Conservation (phyloP, 192 early-diverging fungal genomes). For the Coemansia sp. region DNA sequence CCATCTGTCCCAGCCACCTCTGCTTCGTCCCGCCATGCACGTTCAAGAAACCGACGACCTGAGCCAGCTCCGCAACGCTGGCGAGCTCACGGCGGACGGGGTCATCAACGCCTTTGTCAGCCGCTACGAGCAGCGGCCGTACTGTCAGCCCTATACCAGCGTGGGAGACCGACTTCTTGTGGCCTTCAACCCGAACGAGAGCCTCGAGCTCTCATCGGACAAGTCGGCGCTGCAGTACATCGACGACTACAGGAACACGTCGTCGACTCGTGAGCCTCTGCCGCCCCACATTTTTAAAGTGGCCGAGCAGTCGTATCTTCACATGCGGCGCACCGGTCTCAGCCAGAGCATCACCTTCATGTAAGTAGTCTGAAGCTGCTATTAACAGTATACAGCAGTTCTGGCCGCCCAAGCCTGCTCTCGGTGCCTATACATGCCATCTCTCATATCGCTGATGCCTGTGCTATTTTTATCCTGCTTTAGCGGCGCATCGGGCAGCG, state of each 20-base stretch:
- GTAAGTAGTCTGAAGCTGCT: conserved; percentile 58
- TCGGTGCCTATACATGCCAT: neutral
- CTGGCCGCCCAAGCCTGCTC: neutral
- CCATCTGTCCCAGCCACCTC: neutral
- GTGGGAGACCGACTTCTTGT: conserved; percentile 73
- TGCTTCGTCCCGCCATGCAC: conserved; percentile 16
- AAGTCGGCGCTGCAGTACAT: conserved; percentile 73
- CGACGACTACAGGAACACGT: conserved; percentile 69
- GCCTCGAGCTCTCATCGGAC: conserved; percentile 59
- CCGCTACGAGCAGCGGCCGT: conserved; percentile 51
- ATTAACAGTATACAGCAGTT: neutral
- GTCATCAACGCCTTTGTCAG: conserved; percentile 33
- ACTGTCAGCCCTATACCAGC: conserved; percentile 63
- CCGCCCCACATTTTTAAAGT: conserved; percentile 85
- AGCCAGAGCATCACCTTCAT: conserved; percentile 89
- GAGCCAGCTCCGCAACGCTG: conserved; percentile 25
- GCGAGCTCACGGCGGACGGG: conserved; percentile 27
- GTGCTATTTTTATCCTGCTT: conserved; percentile 9
- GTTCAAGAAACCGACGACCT: conserved; percentile 59
- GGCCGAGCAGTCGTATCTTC: conserved; percentile 82
- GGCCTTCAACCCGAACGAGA: conserved; percentile 68
- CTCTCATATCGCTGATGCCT: neutral
- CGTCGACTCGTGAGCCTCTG: conserved; percentile 42
- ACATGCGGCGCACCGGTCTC: conserved; percentile 81
- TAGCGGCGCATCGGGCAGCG: conserved; percentile 87